These are phyloP conservation scores for Blastocladiella emersonii DNA, from an alignment of 371 early-diverging fungal species.

Conservation along the genomic window DNA sequence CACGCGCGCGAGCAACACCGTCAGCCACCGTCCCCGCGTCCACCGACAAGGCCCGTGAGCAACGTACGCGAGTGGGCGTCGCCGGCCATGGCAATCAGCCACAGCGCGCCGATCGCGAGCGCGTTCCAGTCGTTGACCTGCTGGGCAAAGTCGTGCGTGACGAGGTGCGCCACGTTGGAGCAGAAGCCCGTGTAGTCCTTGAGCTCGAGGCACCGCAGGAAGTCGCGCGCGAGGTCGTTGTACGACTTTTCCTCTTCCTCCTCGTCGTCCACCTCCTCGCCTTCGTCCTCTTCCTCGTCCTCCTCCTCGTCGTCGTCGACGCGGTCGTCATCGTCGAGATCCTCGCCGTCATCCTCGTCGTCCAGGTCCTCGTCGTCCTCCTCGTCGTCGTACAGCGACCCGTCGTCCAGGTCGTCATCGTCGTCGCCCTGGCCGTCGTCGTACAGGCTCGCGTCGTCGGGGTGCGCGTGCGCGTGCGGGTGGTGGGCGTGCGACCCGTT, in stretches of 20 bases:
- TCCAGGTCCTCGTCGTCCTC: not conserved
- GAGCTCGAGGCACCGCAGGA: not conserved
- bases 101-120: not conserved
- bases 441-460: no score
- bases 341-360: not conserved
- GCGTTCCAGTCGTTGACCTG: slow-evolving; percentile 1
- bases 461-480: no score
- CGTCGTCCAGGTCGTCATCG: not conserved
- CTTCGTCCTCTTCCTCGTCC: not conserved
- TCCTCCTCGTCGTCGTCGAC: not conserved
- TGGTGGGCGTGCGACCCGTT: no score
- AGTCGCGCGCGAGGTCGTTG: slow-evolving; percentile 1
- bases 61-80: not conserved
- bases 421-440: no score
- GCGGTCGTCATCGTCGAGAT: not conserved
- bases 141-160: not conserved
- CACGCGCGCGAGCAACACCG: no score
- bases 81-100: not conserved
- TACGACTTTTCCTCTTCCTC: slow-evolving; percentile 1
- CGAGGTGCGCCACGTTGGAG: not conserved
- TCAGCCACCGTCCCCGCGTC: no score
- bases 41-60: no score
- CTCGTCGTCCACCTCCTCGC: not conserved
- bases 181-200: slow-evolving; percentile 1
- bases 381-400: not conserved